phyloP scores from a whole-genome alignment of 768 basidiomycete species.

The Mycena vitilis region DNA sequence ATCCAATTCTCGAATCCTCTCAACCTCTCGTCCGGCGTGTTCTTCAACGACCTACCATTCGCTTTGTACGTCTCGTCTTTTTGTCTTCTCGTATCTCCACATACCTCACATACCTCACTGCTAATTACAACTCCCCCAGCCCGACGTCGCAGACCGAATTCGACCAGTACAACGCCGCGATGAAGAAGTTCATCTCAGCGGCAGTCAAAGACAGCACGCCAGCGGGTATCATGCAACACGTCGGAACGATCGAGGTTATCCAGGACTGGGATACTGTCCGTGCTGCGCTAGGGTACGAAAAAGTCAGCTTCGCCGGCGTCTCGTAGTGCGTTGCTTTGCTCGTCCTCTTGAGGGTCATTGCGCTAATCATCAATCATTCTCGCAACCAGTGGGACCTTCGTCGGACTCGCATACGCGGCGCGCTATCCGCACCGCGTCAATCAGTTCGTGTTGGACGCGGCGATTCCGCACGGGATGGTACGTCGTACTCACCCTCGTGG shows the following conservation, averaged over 20 bases:
- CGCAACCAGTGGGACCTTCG: slow-evolving; percentile 16
- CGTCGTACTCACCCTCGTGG: neutral
- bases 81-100: neutral
- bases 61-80: slow-evolving; percentile 19
- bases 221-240: slow-evolving; percentile 23
- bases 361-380: neutral
- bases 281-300: slow-evolving; percentile 30
- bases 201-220: slow-evolving; percentile 20
- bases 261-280: slow-evolving; percentile 34
- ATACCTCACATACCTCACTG: neutral
- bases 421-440: slow-evolving; percentile 29
- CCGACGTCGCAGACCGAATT: slow-evolving; percentile 25
- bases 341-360: neutral
- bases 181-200: slow-evolving; percentile 18
- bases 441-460: slow-evolving; percentile 31
- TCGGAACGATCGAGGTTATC: slow-evolving; percentile 26
- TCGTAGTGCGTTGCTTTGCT: slow-evolving; percentile 28
- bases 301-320: slow-evolving; percentile 23
- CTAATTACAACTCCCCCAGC: neutral
- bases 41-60: slow-evolving; percentile 30
- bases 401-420: slow-evolving; percentile 24
- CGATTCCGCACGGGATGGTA: neutral
- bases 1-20: slow-evolving; percentile 34
- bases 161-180: slow-evolving; percentile 27
- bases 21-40: slow-evolving; percentile 31